Conservation (phyloP, 1,284 basidiomycete species). For the Sporisorium exsertum region DNA sequence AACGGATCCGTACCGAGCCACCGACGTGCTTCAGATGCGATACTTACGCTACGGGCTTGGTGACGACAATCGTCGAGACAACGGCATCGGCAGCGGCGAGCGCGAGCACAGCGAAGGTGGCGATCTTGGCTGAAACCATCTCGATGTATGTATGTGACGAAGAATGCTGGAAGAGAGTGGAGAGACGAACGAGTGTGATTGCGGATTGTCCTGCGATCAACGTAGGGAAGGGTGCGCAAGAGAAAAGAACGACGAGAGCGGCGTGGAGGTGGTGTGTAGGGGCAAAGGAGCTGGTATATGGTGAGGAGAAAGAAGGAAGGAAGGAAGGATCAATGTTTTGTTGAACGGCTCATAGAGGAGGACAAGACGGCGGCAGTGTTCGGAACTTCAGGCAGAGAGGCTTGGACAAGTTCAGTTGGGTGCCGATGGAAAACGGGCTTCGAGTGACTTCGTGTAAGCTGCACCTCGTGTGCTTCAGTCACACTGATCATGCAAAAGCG, state of each 20-base stretch:
- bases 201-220: conserved; percentile 8
- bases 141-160: conserved; percentile 5
- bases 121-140: conserved; percentile 42
- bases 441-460: not conserved
- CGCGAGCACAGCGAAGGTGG: conserved; percentile 42
- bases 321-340: not conserved
- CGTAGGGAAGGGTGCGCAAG: conserved; percentile 2
- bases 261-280: conserved; percentile 6
- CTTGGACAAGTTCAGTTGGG: too few relatives aligned
- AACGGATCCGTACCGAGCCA: not conserved
- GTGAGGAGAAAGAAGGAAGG: not conserved
- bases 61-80: conserved; percentile 54
- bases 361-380: not conserved
- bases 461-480: not conserved
- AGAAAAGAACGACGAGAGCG: not conserved
- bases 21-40: not conserved
- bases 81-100: conserved; percentile 45
- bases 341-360: too few relatives aligned
- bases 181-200: conserved; percentile 15
- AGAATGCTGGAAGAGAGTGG: not conserved
- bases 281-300: conserved; percentile 1
- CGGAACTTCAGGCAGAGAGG: not conserved
- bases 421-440: not conserved
- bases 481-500: not conserved
- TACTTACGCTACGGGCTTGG: conserved; percentile 58